Base-by-base conservation (phyloP, 2,329 filamentous ascomycete species). In the Diplodia seriata region DNA sequence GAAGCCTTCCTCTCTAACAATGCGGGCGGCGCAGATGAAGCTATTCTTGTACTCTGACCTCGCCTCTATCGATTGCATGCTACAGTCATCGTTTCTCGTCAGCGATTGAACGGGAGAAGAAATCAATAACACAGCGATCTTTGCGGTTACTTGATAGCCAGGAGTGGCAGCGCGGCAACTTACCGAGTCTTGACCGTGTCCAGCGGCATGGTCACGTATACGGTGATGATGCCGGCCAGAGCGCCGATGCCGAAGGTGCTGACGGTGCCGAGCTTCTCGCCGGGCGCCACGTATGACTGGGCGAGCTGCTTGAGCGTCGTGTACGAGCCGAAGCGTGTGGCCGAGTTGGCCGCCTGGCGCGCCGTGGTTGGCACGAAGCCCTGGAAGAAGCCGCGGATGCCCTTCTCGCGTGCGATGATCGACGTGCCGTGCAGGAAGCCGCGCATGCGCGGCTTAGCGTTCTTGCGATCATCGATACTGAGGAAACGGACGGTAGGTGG, bases 21-120 rank as follows among this genome's bases (percentile, higher is more conserved):
- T 97, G 75, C 90, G 85, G 12, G 86, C 85, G 0, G 91, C 94
- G 78, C 95, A 99, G 57, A 89, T 86, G 72, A 97, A 86, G 73
- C 90, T 95, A 81, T 97, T 97, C 76, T 91, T 93, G 77, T 99
- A 99, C 69, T 90, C 81, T 53, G 81, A 83, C 70, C 86, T 87
- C 40, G 94, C 92, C 79, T 97, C 93, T 70, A 97, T 90, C 72
- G 93, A 97, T 86, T 99, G 95, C 95, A 99, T 99, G 70, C 93
- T 63, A 31, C 29, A 38, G 15, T 9, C 11, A 6, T 23, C 36
- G 36, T 38, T 38, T 11, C 8, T 20, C n/a, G 14, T 57, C n/a
- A 57, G 54, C n/a, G 8, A 40, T 26, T 12, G 9, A 65, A 6
- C 54, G 15, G 14, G 72, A 54, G 43, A 53, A 29, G 26, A 29